phyloP scores from a whole-genome alignment of 2,329 filamentous ascomycete genomes.

The Xylariaceae sp. region DNA sequence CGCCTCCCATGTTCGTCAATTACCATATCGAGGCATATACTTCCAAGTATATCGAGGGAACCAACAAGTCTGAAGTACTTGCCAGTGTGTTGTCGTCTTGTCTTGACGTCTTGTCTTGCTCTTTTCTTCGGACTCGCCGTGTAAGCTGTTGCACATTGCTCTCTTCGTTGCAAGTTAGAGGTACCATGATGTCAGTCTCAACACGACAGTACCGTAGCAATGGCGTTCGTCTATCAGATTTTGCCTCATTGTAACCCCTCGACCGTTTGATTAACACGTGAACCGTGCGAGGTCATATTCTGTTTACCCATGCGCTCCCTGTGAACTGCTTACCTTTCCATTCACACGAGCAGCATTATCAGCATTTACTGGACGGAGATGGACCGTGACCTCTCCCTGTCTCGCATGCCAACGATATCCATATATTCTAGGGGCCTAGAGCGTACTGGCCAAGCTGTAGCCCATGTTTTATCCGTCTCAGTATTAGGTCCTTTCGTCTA shows the following conservation, averaged over 20 bases:
- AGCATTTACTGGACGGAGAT: neutral
- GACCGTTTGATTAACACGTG: conserved; percentile 27
- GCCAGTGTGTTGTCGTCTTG: neutral
- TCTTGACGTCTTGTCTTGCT: neutral
- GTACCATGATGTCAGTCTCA: conserved; percentile 18
- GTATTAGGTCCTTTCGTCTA: neutral
- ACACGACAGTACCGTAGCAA: neutral
- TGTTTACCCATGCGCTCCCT: conserved; percentile 21
- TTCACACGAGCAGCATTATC: neutral
- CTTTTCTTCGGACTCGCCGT: conserved; percentile 20
- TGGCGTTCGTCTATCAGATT: conserved; percentile 10
- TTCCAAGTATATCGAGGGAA: neutral
- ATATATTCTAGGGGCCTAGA: conserved; percentile 13
- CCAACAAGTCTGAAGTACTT: neutral
- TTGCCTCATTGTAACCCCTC: conserved; percentile 20
- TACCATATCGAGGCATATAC: neutral
- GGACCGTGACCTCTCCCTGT: conserved; percentile 2
- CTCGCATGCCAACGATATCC: conserved; percentile 12
- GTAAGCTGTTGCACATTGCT: conserved; percentile 18
- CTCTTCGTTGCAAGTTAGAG: conserved; percentile 3
- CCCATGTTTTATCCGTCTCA: neutral
- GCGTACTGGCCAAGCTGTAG: conserved; percentile 1
- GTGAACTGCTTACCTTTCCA: neutral
- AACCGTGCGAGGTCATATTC: conserved; percentile 24
- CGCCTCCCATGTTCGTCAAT: conserved; percentile 7